These are phyloP conservation scores for Persicaria tinctoria DNA, from an alignment of 148 eudicot species.

Conservation along the genomic window DNA sequence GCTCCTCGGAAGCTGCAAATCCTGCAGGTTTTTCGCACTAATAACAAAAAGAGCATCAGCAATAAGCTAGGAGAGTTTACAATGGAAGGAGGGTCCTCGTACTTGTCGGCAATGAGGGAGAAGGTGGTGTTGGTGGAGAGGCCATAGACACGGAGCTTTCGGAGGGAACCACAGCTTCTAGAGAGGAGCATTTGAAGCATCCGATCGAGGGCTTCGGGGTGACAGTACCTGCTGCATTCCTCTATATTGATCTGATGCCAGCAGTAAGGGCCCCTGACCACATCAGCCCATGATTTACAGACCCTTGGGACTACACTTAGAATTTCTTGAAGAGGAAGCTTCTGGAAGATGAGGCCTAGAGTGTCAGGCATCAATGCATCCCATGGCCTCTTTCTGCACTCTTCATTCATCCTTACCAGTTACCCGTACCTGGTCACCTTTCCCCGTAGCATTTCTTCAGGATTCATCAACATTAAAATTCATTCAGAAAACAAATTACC, in stretches of 20 bases:
- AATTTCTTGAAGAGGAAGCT: slow-evolving; percentile 54
- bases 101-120: slow-evolving; percentile 63
- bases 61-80: too few relatives aligned
- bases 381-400: slow-evolving; percentile 39
- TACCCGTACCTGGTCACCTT: background rate
- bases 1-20: slow-evolving; percentile 47
- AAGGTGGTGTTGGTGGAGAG: slow-evolving; percentile 32
- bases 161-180: slow-evolving; percentile 58
- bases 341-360: slow-evolving; percentile 60
- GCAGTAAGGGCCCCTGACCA: slow-evolving; percentile 72
- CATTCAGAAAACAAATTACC: background rate
- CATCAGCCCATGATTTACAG: slow-evolving; percentile 66
- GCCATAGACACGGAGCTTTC: slow-evolving; percentile 56
- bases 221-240: slow-evolving; percentile 58
- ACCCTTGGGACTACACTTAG: slow-evolving; percentile 60
- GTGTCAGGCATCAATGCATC: slow-evolving; percentile 64
- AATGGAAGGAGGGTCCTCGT: slow-evolving; percentile 17
- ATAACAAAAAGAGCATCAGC: background rate
- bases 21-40: slow-evolving; percentile 58
- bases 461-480: background rate
- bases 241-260: slow-evolving; percentile 82
- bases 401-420: slow-evolving; percentile 33
- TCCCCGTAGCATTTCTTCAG: background rate
- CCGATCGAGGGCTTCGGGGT: slow-evolving; percentile 44
- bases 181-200: slow-evolving; percentile 56